phyloP scores from a whole-genome alignment of 345 rosid species.

The Alliaria petiolata region DNA sequence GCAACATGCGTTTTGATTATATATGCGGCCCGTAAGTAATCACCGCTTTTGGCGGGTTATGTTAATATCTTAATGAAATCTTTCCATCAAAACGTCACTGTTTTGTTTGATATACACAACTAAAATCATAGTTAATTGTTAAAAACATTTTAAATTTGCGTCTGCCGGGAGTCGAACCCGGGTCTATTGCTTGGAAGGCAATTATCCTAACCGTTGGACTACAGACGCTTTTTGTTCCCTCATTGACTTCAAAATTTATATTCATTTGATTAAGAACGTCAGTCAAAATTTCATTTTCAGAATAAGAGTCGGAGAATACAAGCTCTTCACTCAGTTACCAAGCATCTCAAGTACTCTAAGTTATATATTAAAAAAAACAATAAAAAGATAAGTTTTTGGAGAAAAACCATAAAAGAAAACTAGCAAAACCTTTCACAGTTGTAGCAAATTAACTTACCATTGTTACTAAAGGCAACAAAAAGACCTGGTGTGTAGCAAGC shows the following conservation, averaged over 20 bases:
- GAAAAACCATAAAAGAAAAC: not conserved
- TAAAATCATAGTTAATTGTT: too few species aligned
- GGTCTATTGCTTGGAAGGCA: slow-evolving; percentile 88
- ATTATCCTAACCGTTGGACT: slow-evolving; percentile 63
- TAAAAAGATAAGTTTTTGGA: not conserved
- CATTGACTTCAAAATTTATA: too few species aligned
- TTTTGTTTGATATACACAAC: not conserved
- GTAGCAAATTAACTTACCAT: not conserved
- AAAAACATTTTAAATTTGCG: slow-evolving; percentile 31
- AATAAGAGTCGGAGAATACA: too few species aligned
- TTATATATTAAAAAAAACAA: too few species aligned
- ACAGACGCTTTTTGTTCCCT: slow-evolving; percentile 21
- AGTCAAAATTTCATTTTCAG: too few species aligned
- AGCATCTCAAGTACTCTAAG: not conserved
- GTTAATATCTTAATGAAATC: not conserved
- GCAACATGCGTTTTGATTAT: slow-evolving; percentile 14
- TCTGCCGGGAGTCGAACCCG: slow-evolving; percentile 89
- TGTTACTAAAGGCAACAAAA: too few species aligned
- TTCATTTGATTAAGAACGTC: too few species aligned
- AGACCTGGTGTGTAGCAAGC: too few species aligned
- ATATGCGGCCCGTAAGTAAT: too few species aligned
- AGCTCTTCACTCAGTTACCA: too few species aligned
- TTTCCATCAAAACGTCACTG: not conserved
- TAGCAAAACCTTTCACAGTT: not conserved
- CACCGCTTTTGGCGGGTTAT: slow-evolving; percentile 16